These are phyloP conservation scores for Trypanosoma conorhini DNA, from an alignment of 208 protist species.

Conservation along the genomic window DNA sequence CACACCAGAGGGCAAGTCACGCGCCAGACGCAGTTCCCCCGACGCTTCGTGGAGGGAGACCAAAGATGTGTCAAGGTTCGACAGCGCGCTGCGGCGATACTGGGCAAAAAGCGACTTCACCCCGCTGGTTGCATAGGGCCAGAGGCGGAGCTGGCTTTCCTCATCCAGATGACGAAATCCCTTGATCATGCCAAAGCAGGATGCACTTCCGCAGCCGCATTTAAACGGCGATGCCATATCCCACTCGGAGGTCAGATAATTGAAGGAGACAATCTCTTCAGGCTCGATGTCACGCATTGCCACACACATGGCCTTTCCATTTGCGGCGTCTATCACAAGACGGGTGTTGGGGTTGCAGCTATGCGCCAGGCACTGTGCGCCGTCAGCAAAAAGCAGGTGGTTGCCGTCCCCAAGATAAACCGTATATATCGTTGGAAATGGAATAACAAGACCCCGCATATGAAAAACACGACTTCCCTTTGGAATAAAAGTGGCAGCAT, in stretches of 20 bases:
- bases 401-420: slow-evolving; percentile 78
- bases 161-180: slow-evolving; percentile 66
- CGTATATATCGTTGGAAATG: slow-evolving; percentile 84
- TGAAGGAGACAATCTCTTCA: slow-evolving; percentile 77
- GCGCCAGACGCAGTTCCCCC: slow-evolving; percentile 42
- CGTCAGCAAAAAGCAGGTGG: slow-evolving; percentile 76
- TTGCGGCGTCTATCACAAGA: slow-evolving; percentile 66
- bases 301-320: slow-evolving; percentile 64
- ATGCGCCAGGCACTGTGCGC: slow-evolving; percentile 80
- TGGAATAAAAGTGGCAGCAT: slow-evolving; percentile 49
- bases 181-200: slow-evolving; percentile 62
- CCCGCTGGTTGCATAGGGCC: slow-evolving; percentile 51
- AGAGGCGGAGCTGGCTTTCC: slow-evolving; percentile 57
- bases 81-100: slow-evolving; percentile 47
- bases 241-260: slow-evolving; percentile 91
- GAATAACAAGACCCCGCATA: slow-evolving; percentile 70
- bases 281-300: slow-evolving; percentile 56
- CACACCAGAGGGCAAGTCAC: slow-evolving; percentile 63
- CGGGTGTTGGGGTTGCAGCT: slow-evolving; percentile 80
- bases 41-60: slow-evolving; percentile 28
- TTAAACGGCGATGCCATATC: slow-evolving; percentile 81
- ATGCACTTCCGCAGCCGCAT: slow-evolving; percentile 58
- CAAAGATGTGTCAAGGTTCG: slow-evolving; percentile 56
- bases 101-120: slow-evolving; percentile 65
- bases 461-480: slow-evolving; percentile 66